Percentiles rank a stretch among this genome's conserved stretches.
phyloP scores from a whole-genome alignment of 2,329 filamentous ascomycete genomes.

The Sarocladium brachiariae region DNA sequence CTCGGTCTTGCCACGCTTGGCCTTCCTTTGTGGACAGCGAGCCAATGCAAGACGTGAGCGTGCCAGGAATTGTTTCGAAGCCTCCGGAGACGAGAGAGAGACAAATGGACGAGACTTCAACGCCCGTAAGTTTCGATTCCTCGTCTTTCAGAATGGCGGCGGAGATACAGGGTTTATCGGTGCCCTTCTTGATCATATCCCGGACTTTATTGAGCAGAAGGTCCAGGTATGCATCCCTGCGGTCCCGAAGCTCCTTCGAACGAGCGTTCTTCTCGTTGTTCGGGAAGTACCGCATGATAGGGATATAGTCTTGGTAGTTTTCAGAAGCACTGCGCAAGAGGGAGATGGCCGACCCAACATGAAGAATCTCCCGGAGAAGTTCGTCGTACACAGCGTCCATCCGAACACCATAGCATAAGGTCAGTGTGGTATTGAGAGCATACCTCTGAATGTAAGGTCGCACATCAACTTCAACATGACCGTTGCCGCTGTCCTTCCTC shows the following conservation, averaged over 20 bases:
- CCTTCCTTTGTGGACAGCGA: slow-evolving; percentile 40
- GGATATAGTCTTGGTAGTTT: slow-evolving; percentile 48
- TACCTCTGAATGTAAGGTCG: slow-evolving; percentile 46
- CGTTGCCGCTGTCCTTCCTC: slow-evolving; percentile 33
- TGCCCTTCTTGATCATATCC: slow-evolving; percentile 42
- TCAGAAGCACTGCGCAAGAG: slow-evolving; percentile 43
- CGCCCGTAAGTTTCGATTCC: slow-evolving; percentile 43
- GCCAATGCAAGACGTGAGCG: slow-evolving; percentile 43
- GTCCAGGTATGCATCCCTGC: slow-evolving; percentile 43
- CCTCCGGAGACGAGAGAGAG: slow-evolving; percentile 45
- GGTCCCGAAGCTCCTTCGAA: slow-evolving; percentile 37
- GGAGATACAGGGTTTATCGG: slow-evolving; percentile 47
- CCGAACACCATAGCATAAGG: slow-evolving; percentile 46
- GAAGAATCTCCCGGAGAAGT: slow-evolving; percentile 42
- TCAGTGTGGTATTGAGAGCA: slow-evolving; percentile 47
- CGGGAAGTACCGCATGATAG: slow-evolving; percentile 40
- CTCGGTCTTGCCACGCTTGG: slow-evolving; percentile 43
- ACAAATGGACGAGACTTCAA: slow-evolving; percentile 47
- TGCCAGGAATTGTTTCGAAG: slow-evolving; percentile 48
- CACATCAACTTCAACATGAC: slow-evolving; percentile 35
- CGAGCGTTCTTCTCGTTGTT: slow-evolving; percentile 43
- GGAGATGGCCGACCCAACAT: slow-evolving; percentile 45
- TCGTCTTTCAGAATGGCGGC: slow-evolving; percentile 47
- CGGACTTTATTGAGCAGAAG: slow-evolving; percentile 41
- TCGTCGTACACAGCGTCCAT: slow-evolving; percentile 48